Evolutionary conservation across 768 basidiomycete genomes (phyloP), one percentile per base, ranked within the genome.

Genomic region (Tylopilus cervinicoccineus): DNA sequence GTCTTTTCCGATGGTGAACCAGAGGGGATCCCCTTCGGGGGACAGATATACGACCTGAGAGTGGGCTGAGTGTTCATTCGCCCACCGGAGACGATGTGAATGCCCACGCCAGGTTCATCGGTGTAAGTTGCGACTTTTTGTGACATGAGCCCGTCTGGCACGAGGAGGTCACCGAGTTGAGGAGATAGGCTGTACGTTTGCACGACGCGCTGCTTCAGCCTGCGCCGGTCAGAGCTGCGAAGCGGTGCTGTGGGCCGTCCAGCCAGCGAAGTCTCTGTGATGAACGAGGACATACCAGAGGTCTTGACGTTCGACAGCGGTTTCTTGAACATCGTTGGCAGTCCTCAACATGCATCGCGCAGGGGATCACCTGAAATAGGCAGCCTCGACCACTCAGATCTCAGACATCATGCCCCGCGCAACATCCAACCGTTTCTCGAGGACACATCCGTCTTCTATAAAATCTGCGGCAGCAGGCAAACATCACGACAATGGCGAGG

Each of bases 1-100:
- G 26, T 74, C 78, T 65, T 84, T 88, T 19, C 86, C 86, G 16
- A 84, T 52, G 0, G 79, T 79, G 55, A 92, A 87, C 88, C 89
- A 92, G 28, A 90, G 66, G 0, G 89, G 89, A 55, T 86, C 79
- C 19, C 85, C 84, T 19, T 80, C 77, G 6, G 76, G 66, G 8
- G 79, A 75, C 16, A 87, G 59, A 65, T 88, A 89, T 1, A 76
- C 73, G 17, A 82, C 71, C 88, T 89, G 20, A 45, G 38, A 7
- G 28, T 5, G 28, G 31, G 37, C 32, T 58, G 27, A 55, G 44
- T 28, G 20, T 6, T 16, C 33, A 34, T 44, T 12, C 5, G 19
- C 19, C 6, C 7, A 23, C 3, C 10, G 16, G 29, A 16, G 9
- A 13, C 1, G 43, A 11, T 47, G 16, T 2, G 7, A 31, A 34